Evolutionary conservation across 2,329 filamentous ascomycete species (phyloP).

Genomic region (Ophiostoma angusticollis): DNA sequence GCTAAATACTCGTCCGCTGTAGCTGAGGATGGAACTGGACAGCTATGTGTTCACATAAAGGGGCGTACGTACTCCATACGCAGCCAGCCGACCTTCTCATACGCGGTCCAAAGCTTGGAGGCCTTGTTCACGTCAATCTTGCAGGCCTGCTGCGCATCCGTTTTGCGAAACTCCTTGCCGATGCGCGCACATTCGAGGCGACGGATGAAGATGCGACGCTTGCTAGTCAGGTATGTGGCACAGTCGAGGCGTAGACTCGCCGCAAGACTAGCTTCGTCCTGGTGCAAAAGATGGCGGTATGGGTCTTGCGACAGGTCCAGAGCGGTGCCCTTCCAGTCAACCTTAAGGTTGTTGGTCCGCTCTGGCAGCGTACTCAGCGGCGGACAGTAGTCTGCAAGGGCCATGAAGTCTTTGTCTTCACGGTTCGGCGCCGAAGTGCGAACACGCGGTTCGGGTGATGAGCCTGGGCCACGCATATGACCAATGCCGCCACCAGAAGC

Average conservation of each 20-base stretch:
- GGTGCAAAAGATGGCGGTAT: constrained; percentile 57
- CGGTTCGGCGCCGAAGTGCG: constrained; percentile 51
- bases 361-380: constrained; percentile 51
- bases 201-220: constrained; percentile 77
- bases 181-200: constrained; percentile 54
- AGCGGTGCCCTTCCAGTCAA: constrained; percentile 74
- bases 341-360: constrained; percentile 60
- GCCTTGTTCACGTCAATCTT: constrained; percentile 98
- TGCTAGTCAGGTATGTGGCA: constrained; percentile 82
- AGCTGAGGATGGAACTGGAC: not conserved
- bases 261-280: constrained; percentile 65
- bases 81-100: constrained; percentile 78
- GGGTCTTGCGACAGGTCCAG: constrained; percentile 66
- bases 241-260: constrained; percentile 71
- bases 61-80: constrained; percentile 33
- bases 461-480: constrained; percentile 1
- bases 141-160: constrained; percentile 89
- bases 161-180: constrained; percentile 84
- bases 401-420: constrained; percentile 70
- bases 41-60: constrained; percentile 1
- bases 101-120: constrained; percentile 81
- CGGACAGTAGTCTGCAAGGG: constrained; percentile 61
- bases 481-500: not conserved
- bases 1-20: too few relatives aligned
- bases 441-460: constrained; percentile 17